Base-by-base conservation (phyloP, 306 rosid genomes). In the Sicyos baderoa region DNA sequence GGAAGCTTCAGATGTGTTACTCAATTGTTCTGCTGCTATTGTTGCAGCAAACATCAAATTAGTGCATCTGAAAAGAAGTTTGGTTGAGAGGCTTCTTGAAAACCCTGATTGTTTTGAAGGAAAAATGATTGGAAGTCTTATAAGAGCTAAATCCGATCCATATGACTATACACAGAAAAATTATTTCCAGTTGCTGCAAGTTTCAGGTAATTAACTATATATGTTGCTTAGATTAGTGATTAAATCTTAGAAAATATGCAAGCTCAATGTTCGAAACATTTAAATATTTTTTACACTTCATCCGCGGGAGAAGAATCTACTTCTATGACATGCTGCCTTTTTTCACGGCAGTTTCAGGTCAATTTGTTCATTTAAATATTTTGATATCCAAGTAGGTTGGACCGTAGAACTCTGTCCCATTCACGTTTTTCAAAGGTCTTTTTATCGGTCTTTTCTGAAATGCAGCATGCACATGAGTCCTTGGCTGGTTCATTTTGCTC, bases 91-190 rank as follows among this genome's bases (percentile, higher is more conserved):
- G 73, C 77, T 90, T 56, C 69, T 75, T 68, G 83, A 79, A 80
- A 67, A 80, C 48, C 86, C 82, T 0, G 87, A 84, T 59, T 79
- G 67, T 67, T 86, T 83, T 77, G 84, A 77, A 21, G 61, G 50
- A 21, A 90, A 90, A 82, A 86, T 90, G 19, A 70, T 77, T 66
- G 97, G 95, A 67, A 70, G 95, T 80, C 86, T 82, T 68, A 83
- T 90, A 25, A 81, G 97, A 79, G 75, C 82, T 54, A 90, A 82
- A 71, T 68, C 82, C 37, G 89, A 90, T 71, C 89, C 87, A 7
- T 72, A 81, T 75, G 97, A 90, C 81, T 84, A 81, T 70, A 75
- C 78, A 22, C 95, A 84, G 80, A 84, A 78, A 70, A 87, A 87
- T 59, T 76, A 88, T 27, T 77, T 79, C 82, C 81, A 79, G 80